Conservation (phyloP, 1,284 basidiomycete genomes). For the Sporisorium iseilematis-ciliati region DNA sequence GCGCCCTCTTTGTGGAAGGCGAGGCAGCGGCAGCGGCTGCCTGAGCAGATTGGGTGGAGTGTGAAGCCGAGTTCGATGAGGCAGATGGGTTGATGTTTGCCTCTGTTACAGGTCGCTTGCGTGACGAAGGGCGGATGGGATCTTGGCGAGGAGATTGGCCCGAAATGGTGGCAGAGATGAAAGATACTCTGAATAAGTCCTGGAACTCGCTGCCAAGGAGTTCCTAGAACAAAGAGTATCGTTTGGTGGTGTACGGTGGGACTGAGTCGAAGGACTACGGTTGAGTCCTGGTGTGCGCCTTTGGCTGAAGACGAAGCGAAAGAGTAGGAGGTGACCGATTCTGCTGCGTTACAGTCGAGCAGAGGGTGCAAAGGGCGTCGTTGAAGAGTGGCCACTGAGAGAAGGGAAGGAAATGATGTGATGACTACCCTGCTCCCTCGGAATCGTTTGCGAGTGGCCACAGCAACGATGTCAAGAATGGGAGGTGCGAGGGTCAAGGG, state of each 20-base stretch:
- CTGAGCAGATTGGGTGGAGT: constrained; percentile 8
- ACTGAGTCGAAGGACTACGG: neutral
- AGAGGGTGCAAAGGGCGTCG: neutral
- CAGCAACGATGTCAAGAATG: constrained; percentile 14
- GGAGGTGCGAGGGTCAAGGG: constrained; percentile 4
- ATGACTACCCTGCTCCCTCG: constrained; percentile 12
- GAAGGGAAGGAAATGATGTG: neutral
- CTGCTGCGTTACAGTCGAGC: neutral
- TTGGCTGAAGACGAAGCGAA: neutral
- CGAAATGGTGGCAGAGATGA: constrained; percentile 41
- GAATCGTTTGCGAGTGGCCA: constrained; percentile 15
- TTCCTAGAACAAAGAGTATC: constrained; percentile 42
- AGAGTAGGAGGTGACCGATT: neutral
- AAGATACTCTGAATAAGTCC: constrained; percentile 26
- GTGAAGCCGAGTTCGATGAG: constrained; percentile 13
- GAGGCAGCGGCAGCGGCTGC: constrained; percentile 38
- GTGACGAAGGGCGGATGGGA: constrained; percentile 32
- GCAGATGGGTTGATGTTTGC: constrained; percentile 5
- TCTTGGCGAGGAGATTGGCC: constrained; percentile 22
- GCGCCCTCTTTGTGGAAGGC: constrained; percentile 43
- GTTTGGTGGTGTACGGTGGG: constrained; percentile 1
- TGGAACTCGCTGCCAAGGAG: constrained; percentile 28
- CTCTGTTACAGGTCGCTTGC: constrained; percentile 43
- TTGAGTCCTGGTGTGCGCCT: neutral
- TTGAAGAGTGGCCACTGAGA: neutral